Conservation (phyloP, 768 basidiomycete genomes). For the Lentinula raphanica region DNA sequence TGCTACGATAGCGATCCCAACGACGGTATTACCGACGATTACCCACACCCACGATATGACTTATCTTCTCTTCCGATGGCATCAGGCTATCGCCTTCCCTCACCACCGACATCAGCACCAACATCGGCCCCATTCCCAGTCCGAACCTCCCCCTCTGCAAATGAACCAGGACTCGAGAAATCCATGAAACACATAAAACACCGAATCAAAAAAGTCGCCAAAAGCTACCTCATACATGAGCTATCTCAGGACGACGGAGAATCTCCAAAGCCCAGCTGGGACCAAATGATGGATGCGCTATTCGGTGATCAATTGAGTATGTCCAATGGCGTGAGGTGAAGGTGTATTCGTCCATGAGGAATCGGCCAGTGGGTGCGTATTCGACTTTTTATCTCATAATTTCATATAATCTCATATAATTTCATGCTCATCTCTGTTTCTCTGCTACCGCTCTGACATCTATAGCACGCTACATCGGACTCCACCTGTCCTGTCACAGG, state of each 20-base stretch:
- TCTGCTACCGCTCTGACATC: neutral
- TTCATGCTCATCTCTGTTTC: neutral
- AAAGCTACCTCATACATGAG: constrained; percentile 73
- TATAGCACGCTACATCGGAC: constrained; percentile 59
- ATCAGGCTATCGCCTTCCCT: too few species aligned
- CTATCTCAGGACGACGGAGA: constrained; percentile 10
- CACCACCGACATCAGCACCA: too few species aligned
- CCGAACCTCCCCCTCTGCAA: too few species aligned
- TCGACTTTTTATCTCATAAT: neutral
- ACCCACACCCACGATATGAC: too few species aligned
- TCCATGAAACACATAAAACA: neutral
- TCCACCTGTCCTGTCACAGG: constrained; percentile 78
- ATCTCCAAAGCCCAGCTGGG: constrained; percentile 50
- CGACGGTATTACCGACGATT: too few species aligned
- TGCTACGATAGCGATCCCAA: too few species aligned
- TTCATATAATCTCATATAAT: too few species aligned
- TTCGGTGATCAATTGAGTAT: constrained; percentile 86
- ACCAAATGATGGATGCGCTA: constrained; percentile 72
- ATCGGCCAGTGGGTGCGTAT: constrained; percentile 56
- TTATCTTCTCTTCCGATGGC: too few species aligned
- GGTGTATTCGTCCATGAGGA: constrained; percentile 50
- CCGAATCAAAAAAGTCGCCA: constrained; percentile 41
- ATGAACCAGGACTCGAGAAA: neutral
- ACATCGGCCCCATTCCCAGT: too few species aligned
- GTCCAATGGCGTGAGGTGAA: constrained; percentile 73